These are phyloP conservation scores for Colletotrichum spinosum DNA, from an alignment of 2,329 filamentous ascomycete genomes.

Conservation along the genomic window DNA sequence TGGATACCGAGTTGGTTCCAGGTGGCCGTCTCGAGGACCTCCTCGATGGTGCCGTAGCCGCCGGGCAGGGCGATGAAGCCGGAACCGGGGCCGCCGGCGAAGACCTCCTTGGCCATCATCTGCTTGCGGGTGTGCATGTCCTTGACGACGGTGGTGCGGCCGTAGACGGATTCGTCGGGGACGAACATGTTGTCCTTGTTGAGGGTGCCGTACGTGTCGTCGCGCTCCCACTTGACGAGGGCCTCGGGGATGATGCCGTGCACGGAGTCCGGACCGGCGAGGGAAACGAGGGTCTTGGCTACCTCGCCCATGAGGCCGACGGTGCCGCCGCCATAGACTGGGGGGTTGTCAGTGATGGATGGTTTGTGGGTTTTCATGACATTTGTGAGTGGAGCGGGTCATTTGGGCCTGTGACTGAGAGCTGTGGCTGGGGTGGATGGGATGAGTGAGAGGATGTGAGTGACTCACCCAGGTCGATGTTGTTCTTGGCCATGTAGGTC, in stretches of 20 bases:
- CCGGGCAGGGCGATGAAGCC: slow-evolving; percentile 92
- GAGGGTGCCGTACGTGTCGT: slow-evolving; percentile 63
- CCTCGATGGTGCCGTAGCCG: slow-evolving; percentile 95
- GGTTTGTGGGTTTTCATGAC: slow-evolving; percentile 3
- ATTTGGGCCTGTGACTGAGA: slow-evolving; percentile 7
- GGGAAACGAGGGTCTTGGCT: slow-evolving; percentile 84
- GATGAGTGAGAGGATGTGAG: slow-evolving; percentile 1
- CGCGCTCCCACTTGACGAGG: slow-evolving; percentile 82
- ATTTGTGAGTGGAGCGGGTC: neutral
- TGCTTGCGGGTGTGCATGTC: slow-evolving; percentile 98
- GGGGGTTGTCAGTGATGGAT: slow-evolving; percentile 25
- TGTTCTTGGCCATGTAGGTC: slow-evolving; percentile 76
- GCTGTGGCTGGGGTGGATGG: neutral
- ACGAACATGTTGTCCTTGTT: slow-evolving; percentile 64
- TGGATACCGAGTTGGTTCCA: slow-evolving; percentile 99
- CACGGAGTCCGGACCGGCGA: slow-evolving; percentile 83
- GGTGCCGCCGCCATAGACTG: slow-evolving; percentile 94
- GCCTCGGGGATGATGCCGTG: slow-evolving; percentile 95
- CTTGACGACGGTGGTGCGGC: slow-evolving; percentile 86
- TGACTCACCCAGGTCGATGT: slow-evolving; percentile 78
- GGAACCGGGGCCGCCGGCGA: slow-evolving; percentile 82
- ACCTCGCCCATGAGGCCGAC: slow-evolving; percentile 96
- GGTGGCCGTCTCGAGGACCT: slow-evolving; percentile 89
- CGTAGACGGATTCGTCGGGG: slow-evolving; percentile 76
- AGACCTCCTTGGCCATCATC: slow-evolving; percentile 90